Evolutionary conservation across 202 grass and related monocot genomes (phyloP), one percentile per base, ranked within the genome.

Genomic region (Setaria italica): DNA sequence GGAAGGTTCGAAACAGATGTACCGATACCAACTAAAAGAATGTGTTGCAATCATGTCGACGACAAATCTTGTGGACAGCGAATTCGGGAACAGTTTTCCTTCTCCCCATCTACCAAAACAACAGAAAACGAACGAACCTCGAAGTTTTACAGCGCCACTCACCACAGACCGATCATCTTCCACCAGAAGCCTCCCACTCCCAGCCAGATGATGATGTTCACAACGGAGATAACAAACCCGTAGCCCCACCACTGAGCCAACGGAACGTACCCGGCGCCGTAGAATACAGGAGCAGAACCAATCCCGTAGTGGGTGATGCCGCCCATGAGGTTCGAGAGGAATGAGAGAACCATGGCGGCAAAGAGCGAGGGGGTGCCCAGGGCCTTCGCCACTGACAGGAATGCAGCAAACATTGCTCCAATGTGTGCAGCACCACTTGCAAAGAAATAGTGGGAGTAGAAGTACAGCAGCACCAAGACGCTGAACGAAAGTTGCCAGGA

Each of bases 361-460:
- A 99, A 83, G n/a, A 94, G 91, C 5, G 81, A 54, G 88, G 97
- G 97, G 73, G 97, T 90, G 13, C 97, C 97, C 81, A 99, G 75
- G 76, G 94, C 97, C 46, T 80, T 91, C 2, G 97, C 81, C 70
- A 99, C 97, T 35, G 97, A 99, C 55, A 99, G 70, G 82, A 99
- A 99, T 13, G 97, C 94, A 0, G 97, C 88, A 70, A 99, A 99
- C 97, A 99, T 99, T n/a, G 97, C 97, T 69, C 94, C 94, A 9
- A 99, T 99, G 84, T 99, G 97, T 62, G 97, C 97, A 1, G 97
- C 97, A 5, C 97, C 97, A 76, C 97, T 99, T 67, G 97, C 97
- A 1, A 99, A 99, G 87, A 99, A 97, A 70, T 97, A 99, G 76
- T 99, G 97, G 10, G 97, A 94, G 85, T 99, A 99, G 88, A 97